Base-by-base conservation (phyloP, 305 asterid species). In the Vinca major region DNA sequence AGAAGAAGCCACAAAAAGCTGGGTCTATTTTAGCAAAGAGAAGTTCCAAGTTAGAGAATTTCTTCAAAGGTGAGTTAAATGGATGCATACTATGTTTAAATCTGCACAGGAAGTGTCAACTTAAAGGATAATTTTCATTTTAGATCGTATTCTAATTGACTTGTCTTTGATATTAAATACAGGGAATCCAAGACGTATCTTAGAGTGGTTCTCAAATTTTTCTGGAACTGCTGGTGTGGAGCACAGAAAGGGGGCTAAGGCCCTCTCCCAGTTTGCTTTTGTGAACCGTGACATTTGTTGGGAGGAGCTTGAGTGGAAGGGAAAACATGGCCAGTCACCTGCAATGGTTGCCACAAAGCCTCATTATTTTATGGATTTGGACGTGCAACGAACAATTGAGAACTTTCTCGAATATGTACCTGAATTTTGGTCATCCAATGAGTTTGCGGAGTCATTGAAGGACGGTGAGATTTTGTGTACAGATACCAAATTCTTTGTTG, bases 331-430 rank as follows among this genome's bases (percentile, higher is more conserved):
- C 55, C 97, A 93, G 73, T 91, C 97, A 76, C 99, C 97, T 73
- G 99, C 99, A 75, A 87, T 91, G 97, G 99, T 93, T 85, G 99
- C 99, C 52, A 86, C 99, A 47, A 91, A 93, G 84, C 99, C 97
- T 70, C 96, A 93, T 78, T 93, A 93, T 80, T 91, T 93, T 80
- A 97, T 93, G 74, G 99, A 91, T 83, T 82, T 93, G 77, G 99
- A 93, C 80, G 97, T 93, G 64, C 88, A 84, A 64, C 81, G 74
- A 63, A 93, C 97, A 33, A 93, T 93, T 61, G 96, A 93, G 71
- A 93, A 93, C 78, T 93, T 93, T 84, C 84, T 91, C 36, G 93
- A 91, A 79, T 90, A 93, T 50, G 96, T 93, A 68, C 96, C 99
- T 48, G 92, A 85, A 65, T 93, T 93, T 83, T 93, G 99, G 99